Evolutionary conservation across 2,329 filamentous ascomycete species (phyloP), one percentile per base, ranked within the genome.

Genomic region (Fusarium sp.): DNA sequence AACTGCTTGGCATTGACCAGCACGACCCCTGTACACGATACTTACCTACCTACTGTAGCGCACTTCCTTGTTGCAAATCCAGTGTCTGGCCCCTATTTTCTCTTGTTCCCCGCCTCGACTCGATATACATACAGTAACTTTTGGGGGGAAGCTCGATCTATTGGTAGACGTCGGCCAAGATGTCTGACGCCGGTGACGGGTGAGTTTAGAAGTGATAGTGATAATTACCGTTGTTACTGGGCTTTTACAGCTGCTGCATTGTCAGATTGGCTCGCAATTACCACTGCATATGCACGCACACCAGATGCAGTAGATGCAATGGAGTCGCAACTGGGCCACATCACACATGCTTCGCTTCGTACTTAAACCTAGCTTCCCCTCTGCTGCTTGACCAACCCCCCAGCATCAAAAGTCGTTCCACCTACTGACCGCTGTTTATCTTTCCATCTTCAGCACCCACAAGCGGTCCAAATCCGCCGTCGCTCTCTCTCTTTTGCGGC

Each of bases 401-500:
- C 54, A 70, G 56, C 58, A 65, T 73, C 58, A 72, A 70, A 70
- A 78, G 63, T 78, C 75, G 76, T 72, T 76, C 76, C 76, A 78
- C 72, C 75, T 67, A 74, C 76, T 79, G 77, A 79, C 76, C 76
- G 77, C 75, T 75, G 70, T 77, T 78, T 77, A 77, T 76, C 53
- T 70, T 59, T 54, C 53, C 53, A 67, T 74, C 67, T 73, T 42
- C 63, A 79, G 75, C 73, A 73, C 61, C 68, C 88, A 89, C 78
- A 88, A 86, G 82, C 87, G 86, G 70, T 88, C 88, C 64, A 90
- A 87, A 80, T 89, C 85, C 58, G 77, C 86, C 45, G 84, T 84
- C 57, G 84, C 87, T 53, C 81, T 90, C 74, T 84, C 88, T 80
- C 79, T 91, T 79, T 81, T 91, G 80, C 84, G 88, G 70, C 85